A percentile compares a stretch with the other conserved stretches of the same genome.
Evolutionary conservation across 1,139 yeast genomes (phyloP).

Genomic region (Hansenula sp.): DNA sequence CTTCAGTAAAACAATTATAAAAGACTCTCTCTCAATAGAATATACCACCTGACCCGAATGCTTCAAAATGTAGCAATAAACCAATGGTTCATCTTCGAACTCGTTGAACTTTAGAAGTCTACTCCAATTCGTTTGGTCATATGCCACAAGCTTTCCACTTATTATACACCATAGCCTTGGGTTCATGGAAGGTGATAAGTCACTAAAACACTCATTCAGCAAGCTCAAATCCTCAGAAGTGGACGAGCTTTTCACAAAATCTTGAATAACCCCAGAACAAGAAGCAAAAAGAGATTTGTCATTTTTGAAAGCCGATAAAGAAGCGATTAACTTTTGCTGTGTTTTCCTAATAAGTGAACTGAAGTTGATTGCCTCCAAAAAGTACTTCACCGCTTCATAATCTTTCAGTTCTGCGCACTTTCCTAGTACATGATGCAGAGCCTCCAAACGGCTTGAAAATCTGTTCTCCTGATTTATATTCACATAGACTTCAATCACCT

Average conservation of each 20-base stretch:
- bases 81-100: constrained; percentile 17
- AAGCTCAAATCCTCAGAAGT: constrained; percentile 5
- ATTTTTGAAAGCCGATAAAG: neutral
- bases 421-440: neutral
- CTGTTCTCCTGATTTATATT: neutral
- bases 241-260: neutral
- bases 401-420: neutral
- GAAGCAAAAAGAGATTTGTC: constrained; percentile 4
- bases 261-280: constrained; percentile 2
- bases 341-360: neutral
- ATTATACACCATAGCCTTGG: constrained; percentile 20
- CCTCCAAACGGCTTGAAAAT: neutral
- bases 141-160: constrained; percentile 10
- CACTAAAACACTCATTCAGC: constrained; percentile 10
- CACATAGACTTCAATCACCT: neutral
- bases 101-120: constrained; percentile 16
- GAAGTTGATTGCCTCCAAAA: neutral
- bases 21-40: constrained; percentile 11
- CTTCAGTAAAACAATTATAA: constrained; percentile 12
- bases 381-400: constrained; percentile 6
- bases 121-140: constrained; percentile 18
- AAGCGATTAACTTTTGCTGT: neutral
- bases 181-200: constrained; percentile 11
- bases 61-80: constrained; percentile 15
- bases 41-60: constrained; percentile 13